These are phyloP conservation scores for Ceratonia siliqua DNA, from an alignment of 306 rosid genomes.

Conservation along the genomic window DNA sequence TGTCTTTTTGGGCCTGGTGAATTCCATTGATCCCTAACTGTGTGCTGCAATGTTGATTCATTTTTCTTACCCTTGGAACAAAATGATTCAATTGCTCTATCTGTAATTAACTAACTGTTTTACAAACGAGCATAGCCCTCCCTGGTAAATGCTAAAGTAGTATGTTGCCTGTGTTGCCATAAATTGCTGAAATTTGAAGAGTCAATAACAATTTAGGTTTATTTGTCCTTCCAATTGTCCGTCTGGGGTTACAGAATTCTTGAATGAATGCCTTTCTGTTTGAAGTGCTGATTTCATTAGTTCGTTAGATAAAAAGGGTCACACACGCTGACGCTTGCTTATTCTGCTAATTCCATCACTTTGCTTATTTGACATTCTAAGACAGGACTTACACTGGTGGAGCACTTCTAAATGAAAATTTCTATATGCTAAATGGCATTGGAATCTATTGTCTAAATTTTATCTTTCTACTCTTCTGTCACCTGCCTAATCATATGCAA, in stretches of 20 bases:
- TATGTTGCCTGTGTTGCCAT: not conserved
- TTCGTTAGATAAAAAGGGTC: not conserved
- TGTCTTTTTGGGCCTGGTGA: not conserved
- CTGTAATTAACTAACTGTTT: not conserved
- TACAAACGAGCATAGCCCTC: too few species aligned
- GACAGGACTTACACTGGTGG: not conserved
- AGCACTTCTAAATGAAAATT: not conserved
- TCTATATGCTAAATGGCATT: not conserved
- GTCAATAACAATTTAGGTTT: not conserved
- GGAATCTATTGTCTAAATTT: not conserved
- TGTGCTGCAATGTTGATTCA: not conserved
- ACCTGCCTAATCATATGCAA: not conserved
- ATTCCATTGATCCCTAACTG: not conserved
- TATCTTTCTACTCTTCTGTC: not conserved
- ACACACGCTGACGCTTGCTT: not conserved
- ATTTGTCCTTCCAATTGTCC: not conserved
- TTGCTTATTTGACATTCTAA: not conserved
- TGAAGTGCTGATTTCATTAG: not conserved
- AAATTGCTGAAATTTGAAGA: not conserved
- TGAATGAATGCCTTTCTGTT: not conserved
- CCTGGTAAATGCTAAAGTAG: not conserved
- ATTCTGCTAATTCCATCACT: not conserved
- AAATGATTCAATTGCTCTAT: not conserved
- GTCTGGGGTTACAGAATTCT: not conserved
- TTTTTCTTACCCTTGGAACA: not conserved